These are phyloP conservation scores for Penicillium robsamsonii DNA, from an alignment of 495 filamentous ascomycete species.

Conservation along the genomic window DNA sequence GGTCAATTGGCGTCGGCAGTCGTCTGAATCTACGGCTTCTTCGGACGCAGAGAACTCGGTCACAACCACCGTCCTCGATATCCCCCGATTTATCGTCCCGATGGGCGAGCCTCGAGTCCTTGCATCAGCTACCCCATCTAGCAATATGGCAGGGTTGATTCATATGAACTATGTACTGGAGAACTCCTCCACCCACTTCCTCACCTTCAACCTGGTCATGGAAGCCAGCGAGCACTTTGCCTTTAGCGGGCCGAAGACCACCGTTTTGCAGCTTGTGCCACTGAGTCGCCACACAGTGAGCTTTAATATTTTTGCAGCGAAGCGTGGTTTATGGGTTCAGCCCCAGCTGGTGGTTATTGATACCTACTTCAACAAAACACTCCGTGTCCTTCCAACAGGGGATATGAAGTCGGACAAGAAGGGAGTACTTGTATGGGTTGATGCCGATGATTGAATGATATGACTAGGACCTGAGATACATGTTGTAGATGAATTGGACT, in stretches of 20 bases:
- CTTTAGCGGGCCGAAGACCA: constrained; percentile 84
- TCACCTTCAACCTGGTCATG: constrained; percentile 89
- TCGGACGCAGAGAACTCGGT: constrained; percentile 16
- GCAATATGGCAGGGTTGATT: constrained; percentile 41
- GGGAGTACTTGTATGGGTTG: constrained; percentile 67
- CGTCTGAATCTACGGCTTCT: constrained; percentile 12
- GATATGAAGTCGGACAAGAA: constrained; percentile 74
- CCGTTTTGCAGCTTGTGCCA: constrained; percentile 73
- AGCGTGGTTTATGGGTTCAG: constrained; percentile 65
- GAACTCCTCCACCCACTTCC: constrained; percentile 89
- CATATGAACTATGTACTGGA: constrained; percentile 73
- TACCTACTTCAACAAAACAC: constrained; percentile 82
- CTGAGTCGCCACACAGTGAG: constrained; percentile 66
- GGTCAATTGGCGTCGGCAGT: constrained; percentile 69
- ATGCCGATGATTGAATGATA: constrained; percentile 42
- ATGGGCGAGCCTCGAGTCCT: constrained; percentile 86
- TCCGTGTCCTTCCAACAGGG: constrained; percentile 69
- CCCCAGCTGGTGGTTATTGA: constrained; percentile 75
- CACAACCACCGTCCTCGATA: constrained; percentile 57
- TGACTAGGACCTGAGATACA: not conserved
- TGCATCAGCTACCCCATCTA: constrained; percentile 54
- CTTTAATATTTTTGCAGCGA: constrained; percentile 64
- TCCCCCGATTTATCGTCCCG: constrained; percentile 76
- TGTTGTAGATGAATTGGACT: constrained; percentile 3
- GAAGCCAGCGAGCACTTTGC: constrained; percentile 90